These are phyloP conservation scores for Pulveroboletus sp. DNA, from an alignment of 768 basidiomycete species.

Conservation along the genomic window DNA sequence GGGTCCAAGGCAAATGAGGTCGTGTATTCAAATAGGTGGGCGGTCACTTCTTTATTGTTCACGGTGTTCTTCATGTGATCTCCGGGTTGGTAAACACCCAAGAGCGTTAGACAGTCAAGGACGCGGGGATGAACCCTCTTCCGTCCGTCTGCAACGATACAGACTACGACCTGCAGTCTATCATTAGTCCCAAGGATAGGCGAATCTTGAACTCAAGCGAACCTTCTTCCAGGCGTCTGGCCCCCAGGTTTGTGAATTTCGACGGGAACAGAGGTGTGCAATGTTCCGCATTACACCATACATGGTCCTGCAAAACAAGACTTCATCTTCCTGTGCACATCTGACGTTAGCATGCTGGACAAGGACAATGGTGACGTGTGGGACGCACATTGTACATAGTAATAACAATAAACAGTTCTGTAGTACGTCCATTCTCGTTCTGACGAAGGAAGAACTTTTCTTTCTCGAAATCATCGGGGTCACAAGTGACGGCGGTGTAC, in stretches of 20 bases:
- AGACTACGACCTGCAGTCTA: slow-evolving; percentile 70
- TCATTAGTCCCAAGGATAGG: not conserved
- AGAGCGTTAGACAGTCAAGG: slow-evolving; percentile 82
- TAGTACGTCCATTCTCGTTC: slow-evolving; percentile 70
- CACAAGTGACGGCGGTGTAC: slow-evolving; percentile 89
- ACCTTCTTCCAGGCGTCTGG: slow-evolving; percentile 96
- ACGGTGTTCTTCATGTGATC: slow-evolving; percentile 59
- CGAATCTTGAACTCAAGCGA: not conserved
- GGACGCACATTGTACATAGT: slow-evolving; percentile 90
- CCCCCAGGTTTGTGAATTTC: slow-evolving; percentile 93
- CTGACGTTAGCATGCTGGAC: slow-evolving; percentile 10
- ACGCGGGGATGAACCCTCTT: slow-evolving; percentile 79
- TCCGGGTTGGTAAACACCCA: slow-evolving; percentile 86
- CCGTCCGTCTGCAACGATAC: slow-evolving; percentile 86
- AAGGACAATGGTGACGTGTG: not conserved
- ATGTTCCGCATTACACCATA: slow-evolving; percentile 94
- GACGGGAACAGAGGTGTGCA: slow-evolving; percentile 74
- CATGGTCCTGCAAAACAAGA: slow-evolving; percentile 87
- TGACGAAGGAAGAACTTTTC: slow-evolving; percentile 84
- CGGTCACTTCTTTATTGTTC: slow-evolving; percentile 68
- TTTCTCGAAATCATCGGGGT: slow-evolving; percentile 86
- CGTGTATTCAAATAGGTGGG: slow-evolving; percentile 82
- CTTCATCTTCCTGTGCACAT: slow-evolving; percentile 67
- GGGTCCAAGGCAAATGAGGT: slow-evolving; percentile 76
- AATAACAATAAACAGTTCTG: slow-evolving; percentile 90